Evolutionary conservation across 768 basidiomycete species (phyloP).

Genomic region (Trametes sanguinea): DNA sequence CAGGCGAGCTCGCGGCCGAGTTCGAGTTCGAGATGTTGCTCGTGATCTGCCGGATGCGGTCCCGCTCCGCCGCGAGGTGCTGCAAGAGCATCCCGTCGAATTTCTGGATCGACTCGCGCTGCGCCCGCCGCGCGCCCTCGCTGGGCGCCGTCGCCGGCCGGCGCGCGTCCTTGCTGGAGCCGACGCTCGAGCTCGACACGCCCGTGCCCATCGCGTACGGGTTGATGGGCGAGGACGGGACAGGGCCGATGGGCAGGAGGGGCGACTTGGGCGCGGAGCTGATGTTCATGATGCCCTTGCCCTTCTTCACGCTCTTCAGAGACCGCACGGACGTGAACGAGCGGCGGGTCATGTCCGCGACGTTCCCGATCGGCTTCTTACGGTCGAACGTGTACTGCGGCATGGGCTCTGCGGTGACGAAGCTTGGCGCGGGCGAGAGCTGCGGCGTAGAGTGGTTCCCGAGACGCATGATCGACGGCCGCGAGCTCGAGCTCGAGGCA

Average conservation of each 20-base stretch:
- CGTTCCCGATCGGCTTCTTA: slow-evolving; percentile 55
- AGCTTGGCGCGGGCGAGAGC: slow-evolving; percentile 38
- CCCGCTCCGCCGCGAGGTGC: slow-evolving; percentile 84
- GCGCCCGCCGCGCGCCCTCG: slow-evolving; percentile 37
- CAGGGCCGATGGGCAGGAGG: slow-evolving; percentile 20
- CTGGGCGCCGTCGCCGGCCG: slow-evolving; percentile 27
- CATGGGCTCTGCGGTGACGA: slow-evolving; percentile 11
- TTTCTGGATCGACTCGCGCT: slow-evolving; percentile 60
- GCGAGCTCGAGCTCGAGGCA: slow-evolving; percentile 28
- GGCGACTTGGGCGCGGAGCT: slow-evolving; percentile 10
- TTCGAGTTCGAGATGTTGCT: slow-evolving; percentile 33
- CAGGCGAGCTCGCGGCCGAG: slow-evolving; percentile 18
- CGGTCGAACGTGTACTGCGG: slow-evolving; percentile 38
- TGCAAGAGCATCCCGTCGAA: slow-evolving; percentile 80
- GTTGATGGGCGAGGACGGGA: slow-evolving; percentile 17
- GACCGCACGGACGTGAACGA: slow-evolving; percentile 44
- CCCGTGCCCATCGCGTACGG: slow-evolving; percentile 7
- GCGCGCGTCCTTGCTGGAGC: background rate
- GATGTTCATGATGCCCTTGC: slow-evolving; percentile 36
- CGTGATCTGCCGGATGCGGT: slow-evolving; percentile 77
- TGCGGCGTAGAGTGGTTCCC: slow-evolving; percentile 75
- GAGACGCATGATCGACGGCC: slow-evolving; percentile 57
- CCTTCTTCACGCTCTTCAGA: slow-evolving; percentile 37
- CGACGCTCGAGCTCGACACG: background rate
- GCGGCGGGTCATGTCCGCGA: slow-evolving; percentile 37